These are phyloP conservation scores for Theileria sp. DNA, from an alignment of 169 alveolate genomes.

Conservation along the genomic window DNA sequence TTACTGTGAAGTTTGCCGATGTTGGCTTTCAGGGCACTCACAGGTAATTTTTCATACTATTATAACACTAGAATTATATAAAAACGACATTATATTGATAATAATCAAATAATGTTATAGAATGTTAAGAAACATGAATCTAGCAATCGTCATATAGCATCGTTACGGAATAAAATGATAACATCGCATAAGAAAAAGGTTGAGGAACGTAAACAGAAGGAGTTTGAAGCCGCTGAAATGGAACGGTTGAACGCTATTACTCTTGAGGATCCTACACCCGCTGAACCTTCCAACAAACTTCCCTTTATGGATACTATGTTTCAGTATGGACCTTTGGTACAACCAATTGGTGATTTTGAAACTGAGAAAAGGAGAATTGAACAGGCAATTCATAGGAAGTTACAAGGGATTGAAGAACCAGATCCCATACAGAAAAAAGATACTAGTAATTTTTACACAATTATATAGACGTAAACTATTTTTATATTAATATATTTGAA, in stretches of 20 bases:
- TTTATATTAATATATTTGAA: slow-evolving; percentile 7
- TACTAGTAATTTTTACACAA: not conserved
- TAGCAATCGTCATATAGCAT: slow-evolving; percentile 49
- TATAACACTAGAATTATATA: not conserved
- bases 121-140: slow-evolving; percentile 62
- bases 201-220: slow-evolving; percentile 42
- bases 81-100: not conserved
- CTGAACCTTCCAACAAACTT: not conserved
- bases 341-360: slow-evolving; percentile 49
- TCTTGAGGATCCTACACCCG: slow-evolving; percentile 49
- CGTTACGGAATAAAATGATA: slow-evolving; percentile 54
- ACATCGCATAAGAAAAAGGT: slow-evolving; percentile 49
- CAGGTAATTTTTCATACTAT: slow-evolving; percentile 18
- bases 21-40: slow-evolving; percentile 65
- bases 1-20: slow-evolving; percentile 68
- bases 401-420: slow-evolving; percentile 35
- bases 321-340: slow-evolving; percentile 9
- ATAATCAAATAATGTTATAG: slow-evolving; percentile 6
- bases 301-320: slow-evolving; percentile 2
- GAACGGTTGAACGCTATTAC: slow-evolving; percentile 65
- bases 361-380: slow-evolving; percentile 30
- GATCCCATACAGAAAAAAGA: not conserved
- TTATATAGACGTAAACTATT: not conserved
- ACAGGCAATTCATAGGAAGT: slow-evolving; percentile 16
- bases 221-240: slow-evolving; percentile 62